Evolutionary conservation across 2,329 filamentous ascomycete genomes (phyloP), one percentile per base, ranked within the genome.

Genomic region (Phaeophleospora eucalypticola): DNA sequence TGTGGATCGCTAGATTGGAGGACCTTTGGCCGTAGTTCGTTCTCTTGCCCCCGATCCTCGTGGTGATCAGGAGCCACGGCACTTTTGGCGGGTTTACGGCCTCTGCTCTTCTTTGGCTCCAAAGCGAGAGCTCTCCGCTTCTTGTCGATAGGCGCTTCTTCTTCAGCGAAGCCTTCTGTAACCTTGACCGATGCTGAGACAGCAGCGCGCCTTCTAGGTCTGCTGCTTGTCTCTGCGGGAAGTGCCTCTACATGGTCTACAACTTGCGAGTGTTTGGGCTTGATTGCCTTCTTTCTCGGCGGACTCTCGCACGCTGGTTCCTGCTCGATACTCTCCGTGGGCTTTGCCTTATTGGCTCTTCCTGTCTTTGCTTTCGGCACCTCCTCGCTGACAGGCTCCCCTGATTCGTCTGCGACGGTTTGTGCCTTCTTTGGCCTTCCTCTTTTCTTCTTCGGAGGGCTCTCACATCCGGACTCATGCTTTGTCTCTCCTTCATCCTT

Each of bases 121-220:
- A 46, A 37, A 8, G 36, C 43, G 14, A 41, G 38, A 27, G 42
- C 36, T 34, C 58, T 45, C 15, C 58, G 40, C 29, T 56, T 52
- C 35, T 52, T 61, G 36, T 58, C 58, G 6, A 57, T 45, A n/a
- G 58, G 53, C 12, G 39, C 33, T 18, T 49, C 48, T 37, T 62
- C 58, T 41, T 59, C 53, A 17, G 51, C 36, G 16, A 58, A 53
- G n/a, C 51, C 56, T 34, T 53, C 47, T 7, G 49, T 39, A 3
- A 62, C 55, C 37, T 56, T 59, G 9, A 33, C 42, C 40, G 47
- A 46, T n/a, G 60, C 58, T 35, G 34, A 46, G 12, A 52, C 39
- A 20, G 58, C 60, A 15, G 60, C 60, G 19, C 48, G 48, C 40
- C 58, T 56, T 43, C 48, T 58, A 27, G 58, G 57, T 16, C 59